A percentile compares a stretch with the other conserved stretches of the same genome.
Evolutionary conservation across 1,139 yeast species (phyloP).

Genomic region (Zygotorulaspora mrakii): DNA sequence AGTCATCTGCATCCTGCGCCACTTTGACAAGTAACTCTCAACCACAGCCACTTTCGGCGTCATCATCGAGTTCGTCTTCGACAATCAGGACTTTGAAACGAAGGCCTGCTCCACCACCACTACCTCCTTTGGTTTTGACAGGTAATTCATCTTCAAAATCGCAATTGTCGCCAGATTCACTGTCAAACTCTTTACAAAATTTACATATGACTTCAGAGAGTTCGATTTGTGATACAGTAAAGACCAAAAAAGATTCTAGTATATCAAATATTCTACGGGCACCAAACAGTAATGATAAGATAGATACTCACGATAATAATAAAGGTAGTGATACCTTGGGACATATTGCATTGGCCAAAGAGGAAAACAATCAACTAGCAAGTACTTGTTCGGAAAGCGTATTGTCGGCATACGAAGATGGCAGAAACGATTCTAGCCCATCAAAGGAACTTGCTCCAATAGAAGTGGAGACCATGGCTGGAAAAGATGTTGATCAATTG

Average conservation of each 20-base stretch:
- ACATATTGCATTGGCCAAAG: slow-evolving; percentile 8
- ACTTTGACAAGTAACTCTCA: slow-evolving; percentile 9
- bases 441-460: slow-evolving; percentile 9
- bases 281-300: slow-evolving; percentile 3
- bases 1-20: slow-evolving; percentile 10
- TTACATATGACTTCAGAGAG: slow-evolving; percentile 8
- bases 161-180: slow-evolving; percentile 6
- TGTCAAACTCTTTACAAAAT: slow-evolving; percentile 10
- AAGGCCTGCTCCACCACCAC: slow-evolving; percentile 33
- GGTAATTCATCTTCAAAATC: slow-evolving; percentile 7
- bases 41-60: slow-evolving; percentile 13
- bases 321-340: slow-evolving; percentile 7
- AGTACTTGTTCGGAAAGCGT: slow-evolving; percentile 28
- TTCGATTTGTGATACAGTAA: slow-evolving; percentile 7
- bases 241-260: slow-evolving; percentile 4
- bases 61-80: slow-evolving; percentile 16
- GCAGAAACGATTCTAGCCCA: slow-evolving; percentile 21
- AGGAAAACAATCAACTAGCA: slow-evolving; percentile 16
- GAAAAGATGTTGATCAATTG: slow-evolving; percentile 50
- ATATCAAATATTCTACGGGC: slow-evolving; percentile 3
- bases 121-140: slow-evolving; percentile 19
- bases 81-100: slow-evolving; percentile 19
- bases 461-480: slow-evolving; percentile 7
- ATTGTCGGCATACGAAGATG: slow-evolving; percentile 26
- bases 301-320: slow-evolving; percentile 8